phyloP scores from a whole-genome alignment of 2,329 filamentous ascomycete species.

The Claviceps sp. region DNA sequence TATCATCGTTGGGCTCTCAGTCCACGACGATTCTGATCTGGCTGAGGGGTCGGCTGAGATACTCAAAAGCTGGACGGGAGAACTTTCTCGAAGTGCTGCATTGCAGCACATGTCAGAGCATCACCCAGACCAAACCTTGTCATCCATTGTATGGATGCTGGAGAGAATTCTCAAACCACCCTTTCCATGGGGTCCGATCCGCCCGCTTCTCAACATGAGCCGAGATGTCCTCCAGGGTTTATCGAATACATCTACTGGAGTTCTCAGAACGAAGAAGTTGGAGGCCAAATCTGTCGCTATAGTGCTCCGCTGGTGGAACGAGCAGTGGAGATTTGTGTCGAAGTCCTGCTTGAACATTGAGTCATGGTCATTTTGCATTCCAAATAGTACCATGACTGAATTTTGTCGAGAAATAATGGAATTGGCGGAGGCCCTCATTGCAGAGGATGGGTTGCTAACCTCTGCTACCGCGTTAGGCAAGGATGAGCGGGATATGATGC shows the following conservation, averaged over 20 bases:
- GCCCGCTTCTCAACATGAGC: slow-evolving; percentile 42
- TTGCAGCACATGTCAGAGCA: slow-evolving; percentile 26
- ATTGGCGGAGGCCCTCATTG: slow-evolving; percentile 72
- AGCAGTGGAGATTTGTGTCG: slow-evolving; percentile 68
- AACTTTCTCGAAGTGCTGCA: slow-evolving; percentile 34
- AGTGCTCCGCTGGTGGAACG: slow-evolving; percentile 68
- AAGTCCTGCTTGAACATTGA: slow-evolving; percentile 76
- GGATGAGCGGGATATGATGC: slow-evolving; percentile 26
- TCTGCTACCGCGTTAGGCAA: slow-evolving; percentile 37
- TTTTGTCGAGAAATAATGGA: slow-evolving; percentile 95
- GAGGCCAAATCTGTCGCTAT: slow-evolving; percentile 48
- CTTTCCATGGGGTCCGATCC: slow-evolving; percentile 42
- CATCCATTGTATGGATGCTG: slow-evolving; percentile 29
- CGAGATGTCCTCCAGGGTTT: slow-evolving; percentile 43
- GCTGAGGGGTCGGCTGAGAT: slow-evolving; percentile 71
- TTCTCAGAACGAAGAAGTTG: slow-evolving; percentile 41
- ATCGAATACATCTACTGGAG: slow-evolving; percentile 41
- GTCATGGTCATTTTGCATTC: slow-evolving; percentile 62
- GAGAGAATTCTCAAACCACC: slow-evolving; percentile 22
- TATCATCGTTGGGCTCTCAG: slow-evolving; percentile 63
- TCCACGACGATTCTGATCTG: slow-evolving; percentile 67
- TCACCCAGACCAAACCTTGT: slow-evolving; percentile 26
- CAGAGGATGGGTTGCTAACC: slow-evolving; percentile 72
- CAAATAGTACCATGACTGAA: slow-evolving; percentile 71
- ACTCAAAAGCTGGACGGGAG: slow-evolving; percentile 67